phyloP scores from a whole-genome alignment of 73 alveolate genomes.

The Urostyla sp. region DNA sequence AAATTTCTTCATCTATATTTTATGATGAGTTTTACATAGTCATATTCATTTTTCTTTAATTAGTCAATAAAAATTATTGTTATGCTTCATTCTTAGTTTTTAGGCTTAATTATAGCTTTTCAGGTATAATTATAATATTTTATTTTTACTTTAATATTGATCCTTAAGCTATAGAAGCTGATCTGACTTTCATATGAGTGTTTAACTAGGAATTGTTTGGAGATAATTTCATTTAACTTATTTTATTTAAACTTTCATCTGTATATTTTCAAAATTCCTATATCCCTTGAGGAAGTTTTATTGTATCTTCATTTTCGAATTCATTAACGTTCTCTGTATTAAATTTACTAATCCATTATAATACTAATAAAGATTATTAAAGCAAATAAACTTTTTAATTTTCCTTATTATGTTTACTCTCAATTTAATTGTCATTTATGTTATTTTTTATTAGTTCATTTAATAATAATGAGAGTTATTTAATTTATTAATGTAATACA shows the following conservation, averaged over 20 bases:
- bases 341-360: conserved; percentile 32
- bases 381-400: background rate
- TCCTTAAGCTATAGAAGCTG: too few relatives aligned
- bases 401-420: conserved; percentile 3
- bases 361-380: background rate
- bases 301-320: conserved; percentile 2
- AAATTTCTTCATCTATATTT: too few relatives aligned
- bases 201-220: too few relatives aligned
- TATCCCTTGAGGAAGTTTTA: background rate
- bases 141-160: too few relatives aligned
- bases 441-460: background rate
- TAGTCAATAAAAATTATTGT: too few relatives aligned
- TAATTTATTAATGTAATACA: conserved; percentile 16
- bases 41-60: too few relatives aligned
- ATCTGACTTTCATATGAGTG: too few relatives aligned
- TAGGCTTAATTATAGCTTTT: too few relatives aligned
- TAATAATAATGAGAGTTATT: conserved; percentile 12
- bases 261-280: conserved; percentile 17
- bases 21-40: too few relatives aligned
- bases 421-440: background rate
- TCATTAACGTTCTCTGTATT: background rate
- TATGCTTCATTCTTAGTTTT: too few relatives aligned
- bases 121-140: too few relatives aligned
- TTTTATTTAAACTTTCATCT: background rate
- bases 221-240: background rate